Evolutionary conservation across 768 basidiomycete species (phyloP).

Genomic region (Sistotremastrum niveocremeum): DNA sequence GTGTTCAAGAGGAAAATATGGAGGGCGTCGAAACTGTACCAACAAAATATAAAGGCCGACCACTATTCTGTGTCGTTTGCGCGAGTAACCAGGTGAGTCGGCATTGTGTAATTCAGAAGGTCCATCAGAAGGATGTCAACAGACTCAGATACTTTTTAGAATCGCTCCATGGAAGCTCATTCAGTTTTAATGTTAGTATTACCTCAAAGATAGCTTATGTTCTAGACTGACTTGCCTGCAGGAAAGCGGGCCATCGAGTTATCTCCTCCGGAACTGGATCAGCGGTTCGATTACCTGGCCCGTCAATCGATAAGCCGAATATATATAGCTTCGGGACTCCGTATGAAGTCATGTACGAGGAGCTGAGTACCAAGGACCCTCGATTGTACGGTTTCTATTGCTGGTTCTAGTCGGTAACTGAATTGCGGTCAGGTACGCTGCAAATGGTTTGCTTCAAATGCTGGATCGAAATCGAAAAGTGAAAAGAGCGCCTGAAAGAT

Average conservation of each 20-base stretch:
- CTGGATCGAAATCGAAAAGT: conserved; percentile 87
- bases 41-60: conserved; percentile 46
- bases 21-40: conserved; percentile 2
- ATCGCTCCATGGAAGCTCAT: conserved; percentile 98
- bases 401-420: no score
- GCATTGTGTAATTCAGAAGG: conserved; percentile 4
- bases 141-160: conserved; percentile 35
- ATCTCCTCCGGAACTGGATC: conserved; percentile 95
- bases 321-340: conserved; percentile 96
- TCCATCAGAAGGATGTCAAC: background rate
- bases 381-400: conserved; percentile 46
- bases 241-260: conserved; percentile 84
- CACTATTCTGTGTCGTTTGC: conserved; percentile 94
- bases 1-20: conserved; percentile 6
- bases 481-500: conserved; percentile 88
- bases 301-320: conserved; percentile 95
- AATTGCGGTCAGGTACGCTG: conserved; percentile 75
- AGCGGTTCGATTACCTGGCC: conserved; percentile 89
- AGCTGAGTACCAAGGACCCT: conserved; percentile 70
- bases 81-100: conserved; percentile 92
- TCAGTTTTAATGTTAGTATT: conserved; percentile 67
- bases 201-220: background rate
- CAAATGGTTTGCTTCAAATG: conserved; percentile 92
- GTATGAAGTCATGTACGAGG: conserved; percentile 90
- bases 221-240: no score